A percentile compares a stretch with the other conserved stretches of the same genome.
These are phyloP conservation scores for Phaseolus coccineus DNA, from an alignment of 331 rosid genomes.

Conservation along the genomic window DNA sequence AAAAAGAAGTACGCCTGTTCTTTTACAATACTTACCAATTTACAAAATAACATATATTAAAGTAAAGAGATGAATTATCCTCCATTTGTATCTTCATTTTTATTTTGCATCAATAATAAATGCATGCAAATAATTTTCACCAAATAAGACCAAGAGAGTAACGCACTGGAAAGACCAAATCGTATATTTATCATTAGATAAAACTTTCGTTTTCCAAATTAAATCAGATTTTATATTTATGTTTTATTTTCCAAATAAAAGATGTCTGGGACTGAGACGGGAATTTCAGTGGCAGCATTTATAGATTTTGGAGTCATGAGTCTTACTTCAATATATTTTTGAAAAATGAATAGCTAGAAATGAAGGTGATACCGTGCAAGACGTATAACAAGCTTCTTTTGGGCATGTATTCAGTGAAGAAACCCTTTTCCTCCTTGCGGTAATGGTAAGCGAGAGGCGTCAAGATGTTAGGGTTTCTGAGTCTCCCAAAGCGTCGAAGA, in stretches of 20 bases:
- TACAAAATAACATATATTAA: conserved; percentile 4
- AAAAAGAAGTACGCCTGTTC: conserved; percentile 1
- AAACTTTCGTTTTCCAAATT: too few relatives aligned
- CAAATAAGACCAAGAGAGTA: too few relatives aligned
- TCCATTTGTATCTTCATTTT: conserved; percentile 22
- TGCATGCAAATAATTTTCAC: too few relatives aligned
- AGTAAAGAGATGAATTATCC: conserved; percentile 2
- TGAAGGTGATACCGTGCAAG: conserved; percentile 68
- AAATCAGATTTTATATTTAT: too few relatives aligned
- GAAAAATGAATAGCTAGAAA: too few relatives aligned
- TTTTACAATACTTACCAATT: conserved; percentile 8
- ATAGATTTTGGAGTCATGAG: too few relatives aligned
- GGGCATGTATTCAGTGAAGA: conserved; percentile 75
- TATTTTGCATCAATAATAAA: conserved; percentile 4
- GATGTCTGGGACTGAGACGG: too few relatives aligned
- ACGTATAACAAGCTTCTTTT: conserved; percentile 90
- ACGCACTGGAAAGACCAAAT: too few relatives aligned
- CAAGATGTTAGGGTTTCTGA: conserved; percentile 66
- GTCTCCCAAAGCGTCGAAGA: conserved; percentile 77
- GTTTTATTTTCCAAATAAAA: too few relatives aligned
- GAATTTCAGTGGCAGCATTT: too few relatives aligned
- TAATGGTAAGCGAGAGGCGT: conserved; percentile 85
- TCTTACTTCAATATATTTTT: too few relatives aligned
- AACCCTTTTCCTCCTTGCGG: conserved; percentile 79
- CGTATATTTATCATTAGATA: too few relatives aligned